Percentiles rank a stretch among this genome's conserved stretches.
Conservation (phyloP, 179 eudicot genomes). For the Monotropa hypopitys region DNA sequence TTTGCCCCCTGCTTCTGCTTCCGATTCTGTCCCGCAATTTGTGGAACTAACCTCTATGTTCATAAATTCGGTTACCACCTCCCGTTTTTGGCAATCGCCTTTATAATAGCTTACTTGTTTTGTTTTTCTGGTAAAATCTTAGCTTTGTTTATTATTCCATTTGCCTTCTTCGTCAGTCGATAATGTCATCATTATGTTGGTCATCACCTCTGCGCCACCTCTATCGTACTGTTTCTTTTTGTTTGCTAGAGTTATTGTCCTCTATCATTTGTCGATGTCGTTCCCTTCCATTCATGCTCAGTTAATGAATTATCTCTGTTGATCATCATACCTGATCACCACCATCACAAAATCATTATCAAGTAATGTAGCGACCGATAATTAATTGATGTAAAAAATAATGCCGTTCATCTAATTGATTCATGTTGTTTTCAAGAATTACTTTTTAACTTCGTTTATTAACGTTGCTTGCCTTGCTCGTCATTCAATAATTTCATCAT, state of each 20-base stretch:
- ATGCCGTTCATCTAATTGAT: neutral
- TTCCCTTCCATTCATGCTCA: neutral
- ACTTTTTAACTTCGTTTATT: neutral
- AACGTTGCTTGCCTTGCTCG: neutral
- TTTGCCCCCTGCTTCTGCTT: too few species aligned
- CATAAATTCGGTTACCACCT: too few species aligned
- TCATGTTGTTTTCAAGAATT: neutral
- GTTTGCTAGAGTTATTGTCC: neutral
- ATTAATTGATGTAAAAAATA: neutral
- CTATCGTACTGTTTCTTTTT: neutral
- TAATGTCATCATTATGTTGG: neutral
- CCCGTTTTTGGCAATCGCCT: too few species aligned
- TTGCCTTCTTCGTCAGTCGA: neutral
- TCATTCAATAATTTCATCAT: neutral
- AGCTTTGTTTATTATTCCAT: neutral
- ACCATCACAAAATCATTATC: neutral
- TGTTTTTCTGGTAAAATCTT: neutral
- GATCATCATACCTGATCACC: neutral
- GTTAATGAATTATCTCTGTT: neutral
- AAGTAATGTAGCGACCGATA: neutral
- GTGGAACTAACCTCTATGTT: too few species aligned
- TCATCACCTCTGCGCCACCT: neutral
- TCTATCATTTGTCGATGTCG: neutral
- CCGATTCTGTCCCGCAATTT: too few species aligned
- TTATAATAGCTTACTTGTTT: neutral